Percentiles rank a stretch among this genome's conserved stretches.
phyloP scores from a whole-genome alignment of 2,329 filamentous ascomycete genomes.

The Pestalotiopsis fici region DNA sequence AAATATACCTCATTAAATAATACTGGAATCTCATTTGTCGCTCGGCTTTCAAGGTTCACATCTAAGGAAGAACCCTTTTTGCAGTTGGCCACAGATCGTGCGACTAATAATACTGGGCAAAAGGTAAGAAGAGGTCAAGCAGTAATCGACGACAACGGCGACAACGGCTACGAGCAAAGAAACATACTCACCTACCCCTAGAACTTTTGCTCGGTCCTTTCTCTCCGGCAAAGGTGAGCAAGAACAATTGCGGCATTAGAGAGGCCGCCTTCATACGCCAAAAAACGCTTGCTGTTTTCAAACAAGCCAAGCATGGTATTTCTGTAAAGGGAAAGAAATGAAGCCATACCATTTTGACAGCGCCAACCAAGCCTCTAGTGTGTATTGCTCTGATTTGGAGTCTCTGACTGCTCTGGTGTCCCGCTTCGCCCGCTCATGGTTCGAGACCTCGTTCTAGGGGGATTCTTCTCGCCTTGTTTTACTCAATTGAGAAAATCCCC shows the following conservation, averaged over 20 bases:
- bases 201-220: no score
- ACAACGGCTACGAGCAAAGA: not conserved
- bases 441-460: slow-evolving; percentile 12
- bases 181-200: no score
- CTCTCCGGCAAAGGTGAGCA: not conserved
- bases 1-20: slow-evolving; percentile 6
- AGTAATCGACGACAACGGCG: not conserved
- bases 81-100: not conserved
- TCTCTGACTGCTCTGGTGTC: not conserved
- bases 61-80: no score
- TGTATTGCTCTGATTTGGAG: not conserved
- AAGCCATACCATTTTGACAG: not conserved
- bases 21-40: not conserved
- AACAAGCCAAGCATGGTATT: not conserved
- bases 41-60: not conserved
- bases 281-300: not conserved
- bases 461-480: slow-evolving; percentile 10
- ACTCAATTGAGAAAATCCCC: slow-evolving; percentile 11
- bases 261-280: not conserved
- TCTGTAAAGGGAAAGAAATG: not conserved
- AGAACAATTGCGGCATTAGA: not conserved
- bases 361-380: not conserved
- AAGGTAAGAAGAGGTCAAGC: not conserved
- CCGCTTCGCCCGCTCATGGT: not conserved
- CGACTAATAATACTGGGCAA: not conserved